Percentiles rank a stretch among this genome's conserved stretches.
Evolutionary conservation across 345 rosid genomes (phyloP).

Genomic region (Hibiscus trionum): DNA sequence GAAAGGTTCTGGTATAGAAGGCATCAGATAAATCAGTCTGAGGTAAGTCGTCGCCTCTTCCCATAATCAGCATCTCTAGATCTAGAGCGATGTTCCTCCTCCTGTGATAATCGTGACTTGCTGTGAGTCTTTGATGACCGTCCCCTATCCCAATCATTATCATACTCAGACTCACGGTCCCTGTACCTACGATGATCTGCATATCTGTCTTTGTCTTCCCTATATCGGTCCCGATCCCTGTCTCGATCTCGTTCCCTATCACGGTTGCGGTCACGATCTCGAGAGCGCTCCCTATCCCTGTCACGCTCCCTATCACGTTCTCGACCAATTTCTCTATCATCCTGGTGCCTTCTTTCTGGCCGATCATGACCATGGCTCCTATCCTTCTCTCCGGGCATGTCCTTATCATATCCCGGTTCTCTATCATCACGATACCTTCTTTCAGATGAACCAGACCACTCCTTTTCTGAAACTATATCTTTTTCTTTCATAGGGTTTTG

Average conservation of each 20-base stretch:
- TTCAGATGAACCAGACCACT: slow-evolving; percentile 4
- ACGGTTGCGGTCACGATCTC: not conserved
- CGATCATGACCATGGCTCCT: not conserved
- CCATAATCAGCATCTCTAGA: slow-evolving; percentile 8
- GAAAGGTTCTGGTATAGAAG: not conserved
- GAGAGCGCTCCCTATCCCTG: slow-evolving; percentile 1
- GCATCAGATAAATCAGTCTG: not conserved
- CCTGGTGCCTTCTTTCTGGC: not conserved
- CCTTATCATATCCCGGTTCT: slow-evolving; percentile 2
- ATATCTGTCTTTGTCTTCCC: slow-evolving; percentile 6
- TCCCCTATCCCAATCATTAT: slow-evolving; percentile 1
- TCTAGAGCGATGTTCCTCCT: slow-evolving; percentile 1
- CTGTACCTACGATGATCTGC: not conserved
- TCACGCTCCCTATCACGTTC: slow-evolving; percentile 9
- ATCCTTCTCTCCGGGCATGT: not conserved
- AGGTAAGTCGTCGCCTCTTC: not conserved
- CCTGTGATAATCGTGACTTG: slow-evolving; percentile 6
- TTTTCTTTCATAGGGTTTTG: not conserved
- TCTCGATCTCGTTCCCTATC: slow-evolving; percentile 3
- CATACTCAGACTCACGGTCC: slow-evolving; percentile 1
- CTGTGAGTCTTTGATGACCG: not conserved
- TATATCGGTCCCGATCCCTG: not conserved
- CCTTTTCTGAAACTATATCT: slow-evolving; percentile 1
- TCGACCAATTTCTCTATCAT: slow-evolving; percentile 1
- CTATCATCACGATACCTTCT: slow-evolving; percentile 2